Conservation (phyloP, 1,284 basidiomycete genomes). For the Ganoderma sp. region DNA sequence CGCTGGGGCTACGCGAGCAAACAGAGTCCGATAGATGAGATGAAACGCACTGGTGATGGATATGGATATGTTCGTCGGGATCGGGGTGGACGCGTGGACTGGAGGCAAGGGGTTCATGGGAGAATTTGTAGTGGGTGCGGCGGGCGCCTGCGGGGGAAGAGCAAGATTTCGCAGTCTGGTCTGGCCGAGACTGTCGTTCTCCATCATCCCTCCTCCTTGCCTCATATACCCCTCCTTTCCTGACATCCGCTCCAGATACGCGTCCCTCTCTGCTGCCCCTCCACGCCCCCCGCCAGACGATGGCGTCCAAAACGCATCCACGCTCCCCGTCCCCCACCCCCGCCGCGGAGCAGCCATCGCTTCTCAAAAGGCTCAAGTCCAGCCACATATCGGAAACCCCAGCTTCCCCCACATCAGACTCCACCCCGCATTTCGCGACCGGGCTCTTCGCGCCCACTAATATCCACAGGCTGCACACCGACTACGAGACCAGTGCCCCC, state of each 20-base stretch:
- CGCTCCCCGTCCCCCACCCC: conserved; percentile 40
- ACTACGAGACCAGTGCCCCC: conserved; percentile 69
- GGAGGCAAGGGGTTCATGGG: conserved; percentile 19
- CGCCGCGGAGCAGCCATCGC: conserved; percentile 28
- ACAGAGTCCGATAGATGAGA: conserved; percentile 2
- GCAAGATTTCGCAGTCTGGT: conserved; percentile 29
- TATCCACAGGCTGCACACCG: conserved; percentile 57
- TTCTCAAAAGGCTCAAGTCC: conserved; percentile 43
- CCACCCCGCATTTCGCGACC: conserved; percentile 52
- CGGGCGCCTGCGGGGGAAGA: conserved; percentile 22
- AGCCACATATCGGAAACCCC: conserved; percentile 35
- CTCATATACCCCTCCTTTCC: conserved; percentile 29
- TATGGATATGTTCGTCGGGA: conserved; percentile 6
- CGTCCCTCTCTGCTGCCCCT: conserved; percentile 12
- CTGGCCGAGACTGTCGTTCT: conserved; percentile 34
- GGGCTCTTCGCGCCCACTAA: conserved; percentile 62
- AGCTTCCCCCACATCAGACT: conserved; percentile 37
- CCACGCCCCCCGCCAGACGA: conserved; percentile 14
- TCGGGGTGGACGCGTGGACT: conserved; percentile 11
- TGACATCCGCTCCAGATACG: conserved; percentile 8
- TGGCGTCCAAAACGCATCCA: conserved; percentile 38
- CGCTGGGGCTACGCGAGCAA: neutral
- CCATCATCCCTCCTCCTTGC: conserved; percentile 24
- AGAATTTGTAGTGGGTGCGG: conserved; percentile 17
- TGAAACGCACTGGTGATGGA: conserved; percentile 1